Conservation (phyloP, 2,329 filamentous ascomycete species). For the Cladosporium colombiae region DNA sequence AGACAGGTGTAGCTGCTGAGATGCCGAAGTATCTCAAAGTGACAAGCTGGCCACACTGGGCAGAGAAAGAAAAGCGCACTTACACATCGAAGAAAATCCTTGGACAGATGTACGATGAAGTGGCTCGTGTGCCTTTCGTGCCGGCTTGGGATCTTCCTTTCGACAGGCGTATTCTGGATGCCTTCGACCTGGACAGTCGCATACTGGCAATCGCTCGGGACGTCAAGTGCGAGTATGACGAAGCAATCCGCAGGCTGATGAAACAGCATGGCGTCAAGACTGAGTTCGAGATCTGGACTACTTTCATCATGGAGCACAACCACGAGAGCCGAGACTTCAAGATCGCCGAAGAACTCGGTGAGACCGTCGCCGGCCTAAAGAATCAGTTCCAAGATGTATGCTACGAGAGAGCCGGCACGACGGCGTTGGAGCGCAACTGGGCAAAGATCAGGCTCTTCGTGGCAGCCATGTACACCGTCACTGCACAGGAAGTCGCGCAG, state of each 20-base stretch:
- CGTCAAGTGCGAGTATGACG: slow-evolving; percentile 78
- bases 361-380: slow-evolving; percentile 66
- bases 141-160: slow-evolving; percentile 74
- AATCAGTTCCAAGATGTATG: slow-evolving; percentile 69
- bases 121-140: slow-evolving; percentile 67
- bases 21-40: slow-evolving; percentile 66
- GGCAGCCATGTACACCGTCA: slow-evolving; percentile 85
- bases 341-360: slow-evolving; percentile 77
- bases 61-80: slow-evolving; percentile 58
- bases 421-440: slow-evolving; percentile 44
- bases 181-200: slow-evolving; percentile 57
- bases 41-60: slow-evolving; percentile 77
- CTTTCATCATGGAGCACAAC: slow-evolving; percentile 77
- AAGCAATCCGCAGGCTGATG: slow-evolving; percentile 75
- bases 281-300: slow-evolving; percentile 90
- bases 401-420: slow-evolving; percentile 60
- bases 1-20: slow-evolving; percentile 76
- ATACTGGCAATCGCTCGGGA: slow-evolving; percentile 60
- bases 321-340: slow-evolving; percentile 78
- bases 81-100: slow-evolving; percentile 74
- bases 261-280: slow-evolving; percentile 78
- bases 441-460: slow-evolving; percentile 69
- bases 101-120: slow-evolving; percentile 78
- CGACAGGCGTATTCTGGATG: slow-evolving; percentile 70
- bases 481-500: slow-evolving; percentile 66